Percentiles rank a stretch among this genome's conserved stretches.
Evolutionary conservation across 441 rosid genomes (phyloP).

Genomic region (California macrophylla): DNA sequence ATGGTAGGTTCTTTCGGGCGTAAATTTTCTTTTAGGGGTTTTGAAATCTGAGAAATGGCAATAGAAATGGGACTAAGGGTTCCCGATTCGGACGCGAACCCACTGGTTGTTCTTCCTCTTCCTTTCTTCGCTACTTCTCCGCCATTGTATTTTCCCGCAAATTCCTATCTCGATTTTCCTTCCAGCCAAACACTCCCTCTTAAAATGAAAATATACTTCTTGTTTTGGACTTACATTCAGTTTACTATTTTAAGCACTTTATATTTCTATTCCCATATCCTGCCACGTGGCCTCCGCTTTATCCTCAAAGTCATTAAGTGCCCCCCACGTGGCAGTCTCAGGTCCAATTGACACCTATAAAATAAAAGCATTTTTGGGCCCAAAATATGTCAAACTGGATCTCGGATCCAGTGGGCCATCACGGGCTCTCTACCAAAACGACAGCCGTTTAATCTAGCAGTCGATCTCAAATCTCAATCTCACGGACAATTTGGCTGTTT

Average conservation of each 20-base stretch:
- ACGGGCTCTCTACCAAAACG: no score
- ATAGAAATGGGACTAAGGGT: neutral
- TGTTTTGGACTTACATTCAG: neutral
- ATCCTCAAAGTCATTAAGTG: no score
- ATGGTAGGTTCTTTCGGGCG: neutral
- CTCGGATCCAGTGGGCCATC: no score
- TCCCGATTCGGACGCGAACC: neutral
- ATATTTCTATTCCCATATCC: no score
- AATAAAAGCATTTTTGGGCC: no score
- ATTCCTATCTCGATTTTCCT: neutral
- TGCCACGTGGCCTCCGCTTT: no score
- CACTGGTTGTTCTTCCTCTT: neutral
- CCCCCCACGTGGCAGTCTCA: no score
- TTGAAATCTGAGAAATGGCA: neutral
- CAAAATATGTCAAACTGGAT: no score
- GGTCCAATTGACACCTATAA: no score
- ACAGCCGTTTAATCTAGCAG: no score
- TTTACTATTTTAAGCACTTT: neutral
- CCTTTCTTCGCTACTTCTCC: slow-evolving; percentile 3
- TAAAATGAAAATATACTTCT: neutral
- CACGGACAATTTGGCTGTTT: no score
- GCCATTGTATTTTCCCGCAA: neutral
- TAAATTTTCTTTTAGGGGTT: neutral
- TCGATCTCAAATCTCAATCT: no score
- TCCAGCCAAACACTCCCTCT: neutral